These are phyloP conservation scores for Backusella westeae DNA, from an alignment of 192 early-diverging fungal species.

Conservation along the genomic window DNA sequence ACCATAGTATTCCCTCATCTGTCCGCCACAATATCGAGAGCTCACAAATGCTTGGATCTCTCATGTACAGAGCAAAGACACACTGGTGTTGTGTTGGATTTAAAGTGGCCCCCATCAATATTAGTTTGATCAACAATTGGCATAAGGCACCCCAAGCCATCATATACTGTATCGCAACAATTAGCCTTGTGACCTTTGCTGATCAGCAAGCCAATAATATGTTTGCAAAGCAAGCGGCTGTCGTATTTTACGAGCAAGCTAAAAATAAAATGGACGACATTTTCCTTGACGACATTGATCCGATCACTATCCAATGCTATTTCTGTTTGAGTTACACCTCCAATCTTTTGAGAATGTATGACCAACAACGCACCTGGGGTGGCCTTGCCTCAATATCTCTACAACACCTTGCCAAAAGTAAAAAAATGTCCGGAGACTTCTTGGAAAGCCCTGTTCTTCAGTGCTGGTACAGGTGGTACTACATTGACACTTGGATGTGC, in stretches of 20 bases:
- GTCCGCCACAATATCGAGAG: slow-evolving; percentile 9
- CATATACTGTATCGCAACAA: slow-evolving; percentile 30
- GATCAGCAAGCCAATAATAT: slow-evolving; percentile 8
- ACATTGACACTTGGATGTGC: slow-evolving; percentile 33
- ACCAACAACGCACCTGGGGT: slow-evolving; percentile 35
- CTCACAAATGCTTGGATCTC: slow-evolving; percentile 10
- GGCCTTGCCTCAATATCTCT: slow-evolving; percentile 27
- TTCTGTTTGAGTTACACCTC: slow-evolving; percentile 35
- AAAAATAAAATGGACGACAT: slow-evolving; percentile 31
- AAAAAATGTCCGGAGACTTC: neutral
- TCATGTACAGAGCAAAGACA: slow-evolving; percentile 13
- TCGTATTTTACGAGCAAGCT: slow-evolving; percentile 34
- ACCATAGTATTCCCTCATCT: slow-evolving; percentile 11
- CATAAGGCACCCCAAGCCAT: slow-evolving; percentile 12
- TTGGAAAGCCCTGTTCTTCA: neutral
- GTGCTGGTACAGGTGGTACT: slow-evolving; percentile 36
- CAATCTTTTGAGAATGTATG: slow-evolving; percentile 31
- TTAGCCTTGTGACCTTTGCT: slow-evolving; percentile 31
- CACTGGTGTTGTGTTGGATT: slow-evolving; percentile 39
- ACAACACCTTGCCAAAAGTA: slow-evolving; percentile 3
- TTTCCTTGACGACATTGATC: slow-evolving; percentile 26
- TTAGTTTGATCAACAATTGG: slow-evolving; percentile 21
- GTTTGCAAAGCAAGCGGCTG: slow-evolving; percentile 18
- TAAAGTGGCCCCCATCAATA: slow-evolving; percentile 27
- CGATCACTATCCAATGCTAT: slow-evolving; percentile 20